Evolutionary conservation across 1,139 yeast species (phyloP).

Genomic region (Zygoascus meyerae): DNA sequence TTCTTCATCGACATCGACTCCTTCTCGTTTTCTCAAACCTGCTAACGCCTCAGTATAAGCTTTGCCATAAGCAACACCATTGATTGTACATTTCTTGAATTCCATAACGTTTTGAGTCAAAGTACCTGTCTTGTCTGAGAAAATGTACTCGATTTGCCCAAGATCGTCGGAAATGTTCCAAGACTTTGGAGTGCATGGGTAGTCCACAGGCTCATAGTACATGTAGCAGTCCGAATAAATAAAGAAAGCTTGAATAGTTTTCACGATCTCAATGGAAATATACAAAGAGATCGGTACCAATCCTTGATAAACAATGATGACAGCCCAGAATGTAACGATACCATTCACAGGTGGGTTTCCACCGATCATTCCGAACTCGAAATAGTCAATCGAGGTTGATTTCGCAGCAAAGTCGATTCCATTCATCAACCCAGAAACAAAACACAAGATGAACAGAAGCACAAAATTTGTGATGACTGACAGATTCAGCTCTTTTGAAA

Average conservation of each 20-base stretch:
- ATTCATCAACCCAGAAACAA: slow-evolving; percentile 74
- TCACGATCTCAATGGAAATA: slow-evolving; percentile 90
- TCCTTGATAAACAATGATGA: slow-evolving; percentile 81
- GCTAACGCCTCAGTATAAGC: slow-evolving; percentile 96
- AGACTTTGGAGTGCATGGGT: slow-evolving; percentile 92
- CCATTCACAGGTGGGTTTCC: slow-evolving; percentile 73
- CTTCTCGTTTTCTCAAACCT: slow-evolving; percentile 84
- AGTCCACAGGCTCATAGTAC: slow-evolving; percentile 80
- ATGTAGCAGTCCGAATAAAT: slow-evolving; percentile 82
- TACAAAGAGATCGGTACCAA: slow-evolving; percentile 93
- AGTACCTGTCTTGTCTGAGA: slow-evolving; percentile 96
- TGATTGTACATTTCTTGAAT: slow-evolving; percentile 85
- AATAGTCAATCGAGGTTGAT: slow-evolving; percentile 54
- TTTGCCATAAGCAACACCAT: slow-evolving; percentile 82
- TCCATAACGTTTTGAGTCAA: slow-evolving; percentile 96
- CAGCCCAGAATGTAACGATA: slow-evolving; percentile 78
- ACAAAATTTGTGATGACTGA: slow-evolving; percentile 76
- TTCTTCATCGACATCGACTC: slow-evolving; percentile 70
- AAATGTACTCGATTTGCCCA: slow-evolving; percentile 93
- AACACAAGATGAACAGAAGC: slow-evolving; percentile 69
- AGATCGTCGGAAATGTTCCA: slow-evolving; percentile 97
- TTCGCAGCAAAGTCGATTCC: slow-evolving; percentile 59
- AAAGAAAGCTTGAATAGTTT: slow-evolving; percentile 89
- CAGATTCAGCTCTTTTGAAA: slow-evolving; percentile 74
- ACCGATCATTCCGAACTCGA: slow-evolving; percentile 65